Evolutionary conservation across 345 rosid species (phyloP).

Genomic region (Aethionema arabicum): DNA sequence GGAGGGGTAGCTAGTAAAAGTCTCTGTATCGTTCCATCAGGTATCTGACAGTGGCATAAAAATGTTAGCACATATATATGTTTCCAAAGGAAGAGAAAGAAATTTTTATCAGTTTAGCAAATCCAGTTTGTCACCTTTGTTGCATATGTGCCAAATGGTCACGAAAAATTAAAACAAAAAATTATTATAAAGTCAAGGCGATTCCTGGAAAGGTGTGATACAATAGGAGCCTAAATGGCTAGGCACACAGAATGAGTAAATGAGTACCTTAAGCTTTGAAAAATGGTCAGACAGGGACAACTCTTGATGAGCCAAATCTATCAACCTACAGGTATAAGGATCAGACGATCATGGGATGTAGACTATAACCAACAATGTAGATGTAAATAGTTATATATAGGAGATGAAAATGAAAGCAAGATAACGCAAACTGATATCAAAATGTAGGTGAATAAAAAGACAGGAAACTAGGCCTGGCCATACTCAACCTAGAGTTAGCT

Average conservation of each 20-base stretch:
- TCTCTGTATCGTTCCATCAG: constrained; percentile 53
- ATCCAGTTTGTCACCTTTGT: constrained; percentile 20
- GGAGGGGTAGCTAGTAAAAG: constrained; percentile 66
- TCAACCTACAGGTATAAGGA: constrained; percentile 55
- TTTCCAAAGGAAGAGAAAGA: constrained; percentile 16
- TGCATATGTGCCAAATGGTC: not conserved
- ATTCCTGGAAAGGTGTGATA: not conserved
- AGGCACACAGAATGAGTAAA: constrained; percentile 15
- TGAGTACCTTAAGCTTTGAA: constrained; percentile 75
- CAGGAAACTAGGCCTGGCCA: constrained; percentile 12
- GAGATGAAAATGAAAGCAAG: not conserved
- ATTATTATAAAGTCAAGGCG: not conserved
- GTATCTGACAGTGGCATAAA: constrained; percentile 55
- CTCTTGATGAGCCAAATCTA: constrained; percentile 90
- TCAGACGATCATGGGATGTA: constrained; percentile 10
- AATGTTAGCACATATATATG: constrained; percentile 18
- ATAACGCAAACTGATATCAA: constrained; percentile 11
- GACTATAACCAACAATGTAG: constrained; percentile 9
- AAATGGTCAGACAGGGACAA: constrained; percentile 85
- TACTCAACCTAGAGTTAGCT: constrained; percentile 18
- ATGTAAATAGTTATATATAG: constrained; percentile 18
- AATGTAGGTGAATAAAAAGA: constrained; percentile 4
- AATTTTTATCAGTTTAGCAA: not conserved
- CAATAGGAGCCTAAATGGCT: constrained; percentile 3
- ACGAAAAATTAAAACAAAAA: constrained; percentile 12